These are phyloP conservation scores for Gastrolobium bilobum DNA, from an alignment of 306 rosid species.

Conservation along the genomic window DNA sequence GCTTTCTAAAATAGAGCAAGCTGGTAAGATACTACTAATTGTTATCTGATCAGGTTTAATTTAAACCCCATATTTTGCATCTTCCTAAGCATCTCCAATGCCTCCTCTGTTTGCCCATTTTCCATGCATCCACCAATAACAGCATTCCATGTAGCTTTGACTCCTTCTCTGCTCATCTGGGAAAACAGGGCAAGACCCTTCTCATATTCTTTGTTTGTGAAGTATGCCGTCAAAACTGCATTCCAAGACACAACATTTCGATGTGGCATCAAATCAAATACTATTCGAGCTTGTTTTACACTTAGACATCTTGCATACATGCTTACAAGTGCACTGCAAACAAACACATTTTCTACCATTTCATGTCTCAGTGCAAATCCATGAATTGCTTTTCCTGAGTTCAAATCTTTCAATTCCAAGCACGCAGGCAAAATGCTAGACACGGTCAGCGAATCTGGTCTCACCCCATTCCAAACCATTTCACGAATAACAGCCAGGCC, in stretches of 20 bases:
- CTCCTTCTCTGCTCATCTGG: slow-evolving; percentile 55
- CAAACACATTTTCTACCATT: slow-evolving; percentile 55
- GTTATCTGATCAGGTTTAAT: slow-evolving; percentile 65
- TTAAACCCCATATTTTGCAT: slow-evolving; percentile 66
- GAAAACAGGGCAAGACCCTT: slow-evolving; percentile 57
- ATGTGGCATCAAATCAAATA: slow-evolving; percentile 60
- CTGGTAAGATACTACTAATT: slow-evolving; percentile 61
- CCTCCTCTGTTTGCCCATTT: slow-evolving; percentile 57
- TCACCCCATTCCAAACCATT: slow-evolving; percentile 57
- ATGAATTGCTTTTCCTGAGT: slow-evolving; percentile 56
- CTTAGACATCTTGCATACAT: slow-evolving; percentile 64
- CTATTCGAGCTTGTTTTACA: slow-evolving; percentile 52
- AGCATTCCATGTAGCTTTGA: slow-evolving; percentile 65
- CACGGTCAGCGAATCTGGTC: slow-evolving; percentile 50
- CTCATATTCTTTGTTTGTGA: slow-evolving; percentile 56
- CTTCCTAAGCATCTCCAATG: slow-evolving; percentile 58
- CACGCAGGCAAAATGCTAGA: slow-evolving; percentile 61
- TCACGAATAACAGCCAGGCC: slow-evolving; percentile 49
- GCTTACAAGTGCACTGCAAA: slow-evolving; percentile 56
- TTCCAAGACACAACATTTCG: slow-evolving; percentile 68
- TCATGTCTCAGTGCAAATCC: slow-evolving; percentile 57
- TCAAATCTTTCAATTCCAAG: slow-evolving; percentile 56
- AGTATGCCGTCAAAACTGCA: slow-evolving; percentile 61
- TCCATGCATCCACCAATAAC: slow-evolving; percentile 66
- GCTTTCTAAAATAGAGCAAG: slow-evolving; percentile 63